Base-by-base conservation (phyloP, 345 rosid species). In the Hypericum androsaemum region DNA sequence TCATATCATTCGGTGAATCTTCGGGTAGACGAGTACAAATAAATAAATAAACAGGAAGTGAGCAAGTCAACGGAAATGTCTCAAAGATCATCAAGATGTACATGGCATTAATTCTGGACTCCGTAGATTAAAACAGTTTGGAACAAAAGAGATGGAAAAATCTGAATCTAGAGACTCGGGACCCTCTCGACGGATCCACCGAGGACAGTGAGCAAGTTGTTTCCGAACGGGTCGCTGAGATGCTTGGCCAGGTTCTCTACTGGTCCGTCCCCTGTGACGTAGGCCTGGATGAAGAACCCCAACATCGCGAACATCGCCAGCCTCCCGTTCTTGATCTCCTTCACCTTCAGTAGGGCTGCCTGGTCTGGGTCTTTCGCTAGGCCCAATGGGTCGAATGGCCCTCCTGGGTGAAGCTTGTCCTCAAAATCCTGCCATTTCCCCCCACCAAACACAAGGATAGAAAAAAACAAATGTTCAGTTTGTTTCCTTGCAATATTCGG, bases 371-470 rank as follows among this genome's bases (percentile, higher is more conserved):
- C 96, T 40, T 82, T 75, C 8, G 95, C 98, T 0, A 87, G 78
- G 12, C 96, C 96, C 64, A 92, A n/a, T 17, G 98, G 98, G 71
- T 87, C 95, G 56, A 92, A 90, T 47, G 96, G 96, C 58, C 94
- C 96, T 8, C 96, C 96, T 6, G 98, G 98, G 69, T 92, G 95
- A 6, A 92, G 84, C 86, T 80, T 82, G 95, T 92, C 95, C 70
- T 87, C 96, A 15, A 92, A 80, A 38, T 78, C 89, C 96, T 86
- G 54, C 41, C 37, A 48, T 56, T 28, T 47, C 4, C 32, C 32
- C 4, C 32, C 1, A 22, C 32, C 32, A 22, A 22, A 22, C 32
- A 22, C 1, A 22, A 22, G 32, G 32, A 22, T 22, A 22, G 32
- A 22, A 1, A 22, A 22, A 22, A 22, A n/a, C n/a, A n/a, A n/a